A percentile compares a stretch with the other conserved stretches of the same genome.
Conservation (phyloP, 1,284 basidiomycete genomes). For the Cryptococcus sp. region DNA sequence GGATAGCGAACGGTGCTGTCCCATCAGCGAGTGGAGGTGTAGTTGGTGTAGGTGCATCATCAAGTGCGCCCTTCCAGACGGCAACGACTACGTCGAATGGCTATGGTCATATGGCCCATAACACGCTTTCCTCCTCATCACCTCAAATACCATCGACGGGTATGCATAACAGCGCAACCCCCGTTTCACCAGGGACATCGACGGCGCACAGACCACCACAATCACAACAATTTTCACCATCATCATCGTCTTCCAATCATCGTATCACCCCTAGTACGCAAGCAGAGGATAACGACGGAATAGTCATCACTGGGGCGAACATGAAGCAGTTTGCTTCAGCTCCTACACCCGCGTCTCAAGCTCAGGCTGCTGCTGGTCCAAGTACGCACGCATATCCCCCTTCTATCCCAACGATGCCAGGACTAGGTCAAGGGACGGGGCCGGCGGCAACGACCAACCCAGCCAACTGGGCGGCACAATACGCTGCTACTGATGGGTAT, state of each 20-base stretch:
- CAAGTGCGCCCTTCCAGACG: too few relatives aligned
- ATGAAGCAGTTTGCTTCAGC: conserved; percentile 1
- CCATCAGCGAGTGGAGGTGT: conserved; percentile 4
- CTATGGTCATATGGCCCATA: neutral
- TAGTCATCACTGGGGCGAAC: conserved; percentile 9
- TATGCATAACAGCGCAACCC: too few relatives aligned
- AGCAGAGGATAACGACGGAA: neutral
- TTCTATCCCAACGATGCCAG: neutral
- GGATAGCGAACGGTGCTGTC: too few relatives aligned
- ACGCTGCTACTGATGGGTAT: neutral
- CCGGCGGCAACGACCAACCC: conserved; percentile 2
- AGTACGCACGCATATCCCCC: conserved; percentile 8
- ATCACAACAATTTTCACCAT: neutral
- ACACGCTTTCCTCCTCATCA: neutral
- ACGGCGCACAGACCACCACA: too few relatives aligned
- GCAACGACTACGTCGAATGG: neutral
- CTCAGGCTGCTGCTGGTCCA: conserved; percentile 8
- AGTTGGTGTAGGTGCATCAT: neutral
- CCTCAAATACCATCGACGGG: too few relatives aligned
- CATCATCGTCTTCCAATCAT: neutral
- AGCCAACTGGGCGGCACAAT: neutral
- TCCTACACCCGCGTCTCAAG: neutral
- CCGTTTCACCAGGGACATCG: too few relatives aligned
- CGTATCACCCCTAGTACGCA: conserved; percentile 2
- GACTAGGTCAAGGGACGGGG: conserved; percentile 4